A percentile compares a stretch with the other conserved stretches of the same genome.
phyloP scores from a whole-genome alignment of 306 rosid species.

The Castanea mollissima region DNA sequence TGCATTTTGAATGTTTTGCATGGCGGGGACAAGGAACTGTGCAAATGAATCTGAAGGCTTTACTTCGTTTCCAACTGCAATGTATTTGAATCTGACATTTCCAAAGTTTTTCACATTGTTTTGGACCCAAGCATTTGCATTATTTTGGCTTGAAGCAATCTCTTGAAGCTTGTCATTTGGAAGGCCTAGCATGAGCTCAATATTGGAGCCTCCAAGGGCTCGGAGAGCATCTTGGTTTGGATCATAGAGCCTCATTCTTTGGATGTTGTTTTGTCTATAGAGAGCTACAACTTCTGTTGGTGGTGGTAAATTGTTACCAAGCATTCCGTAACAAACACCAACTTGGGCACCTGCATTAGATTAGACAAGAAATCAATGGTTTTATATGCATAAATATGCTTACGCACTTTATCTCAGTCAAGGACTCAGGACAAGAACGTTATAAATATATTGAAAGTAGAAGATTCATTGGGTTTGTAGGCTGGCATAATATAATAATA shows the following conservation, averaged over 20 bases:
- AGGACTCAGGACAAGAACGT: too few species aligned
- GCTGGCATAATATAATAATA: too few species aligned
- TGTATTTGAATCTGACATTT: conserved; percentile 48
- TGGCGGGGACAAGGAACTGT: conserved; percentile 30
- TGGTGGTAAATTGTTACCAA: conserved; percentile 37
- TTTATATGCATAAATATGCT: too few species aligned
- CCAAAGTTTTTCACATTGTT: conserved; percentile 14
- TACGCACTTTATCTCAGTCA: too few species aligned
- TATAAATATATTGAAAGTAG: too few species aligned
- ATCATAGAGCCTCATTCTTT: conserved; percentile 38
- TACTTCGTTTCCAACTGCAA: conserved; percentile 52
- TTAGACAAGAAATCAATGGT: background rate
- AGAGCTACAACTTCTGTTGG: conserved; percentile 36
- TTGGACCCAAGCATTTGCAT: conserved; percentile 45
- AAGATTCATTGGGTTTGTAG: too few species aligned
- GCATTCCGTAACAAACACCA: conserved; percentile 56
- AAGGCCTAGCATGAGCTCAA: conserved; percentile 26
- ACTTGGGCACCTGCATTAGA: conserved; percentile 35
- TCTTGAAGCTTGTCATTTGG: conserved; percentile 10
- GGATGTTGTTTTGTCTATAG: conserved; percentile 29
- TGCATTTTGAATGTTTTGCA: conserved; percentile 41
- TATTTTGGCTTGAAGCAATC: conserved; percentile 26
- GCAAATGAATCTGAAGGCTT: conserved; percentile 15
- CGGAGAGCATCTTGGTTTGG: conserved; percentile 30
- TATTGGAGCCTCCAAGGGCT: conserved; percentile 50